Evolutionary conservation across 371 early-diverging fungal species (phyloP), one percentile per base, ranked within the genome.

Genomic region (Rhizopus arrhizus): DNA sequence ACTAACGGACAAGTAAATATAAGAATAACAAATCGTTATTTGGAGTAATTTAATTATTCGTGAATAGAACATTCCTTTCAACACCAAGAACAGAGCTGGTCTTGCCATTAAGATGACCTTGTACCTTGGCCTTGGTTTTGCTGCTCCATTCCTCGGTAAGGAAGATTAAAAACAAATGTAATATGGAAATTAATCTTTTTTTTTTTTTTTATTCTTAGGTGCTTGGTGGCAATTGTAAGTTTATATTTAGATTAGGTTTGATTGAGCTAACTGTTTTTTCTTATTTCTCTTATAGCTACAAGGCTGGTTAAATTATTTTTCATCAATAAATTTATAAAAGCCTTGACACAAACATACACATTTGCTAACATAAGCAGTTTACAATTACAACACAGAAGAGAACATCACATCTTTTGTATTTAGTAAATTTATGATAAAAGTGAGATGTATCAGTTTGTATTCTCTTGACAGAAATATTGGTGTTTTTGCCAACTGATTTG

Each of bases 11-110:
- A 71, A 59, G 81, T 80, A 68, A 45, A 3, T 1, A 45, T n/a
- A 45, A 33, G 12, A 29, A 35, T 15, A 9, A 34, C 41, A 45
- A 45, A 6, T 28, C 11, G 47, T 12, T 4, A 47, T 13, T 3
- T 13, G 5, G n/a, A 31, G 42, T 4, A 36, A 7, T 53, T 32
- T n/a, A 29, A 12, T 22, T 32, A 1, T 42, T 22, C 42, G 9
- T 45, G 16, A 12, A 10, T 65, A 85, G 86, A 83, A 85, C 75
- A 45, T 85, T 66, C 86, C 86, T 51, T 85, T 85, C 73, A 71
- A 75, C 52, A 84, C 86, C 64, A 83, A 75, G 69, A 85, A 82
- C 78, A 81, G 74, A 67, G 69, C 74, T 65, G 80, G 65, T 59
- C 80, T 85, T 75, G 84, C 82, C 49, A 47, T 81, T 60, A 74